Evolutionary conservation across 2,329 filamentous ascomycete species (phyloP), one percentile per base, ranked within the genome.

Genomic region (Penicillium sclerotigenum): DNA sequence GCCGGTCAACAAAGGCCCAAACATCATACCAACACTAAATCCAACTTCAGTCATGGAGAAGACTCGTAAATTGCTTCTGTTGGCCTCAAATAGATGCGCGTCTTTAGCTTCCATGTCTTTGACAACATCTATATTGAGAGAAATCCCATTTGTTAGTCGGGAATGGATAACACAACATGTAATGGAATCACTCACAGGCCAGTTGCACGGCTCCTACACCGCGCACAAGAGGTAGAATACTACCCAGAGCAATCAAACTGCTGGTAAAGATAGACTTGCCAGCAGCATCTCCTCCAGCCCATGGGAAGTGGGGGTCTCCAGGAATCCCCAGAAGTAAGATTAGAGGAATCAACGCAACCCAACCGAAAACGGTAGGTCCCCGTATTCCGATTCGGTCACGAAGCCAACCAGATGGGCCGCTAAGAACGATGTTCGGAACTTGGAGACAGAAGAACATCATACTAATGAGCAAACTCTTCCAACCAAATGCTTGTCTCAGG

Each of bases 401-500:
- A 29, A 79, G 66, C 71, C 73, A 75, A n/a, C 83, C 86, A 1
- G 85, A 79, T 0, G 84, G 28, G 0, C 87, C 87, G 0, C 82
- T 81, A 2, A 83, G 59, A 62, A 88, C 82, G 13, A 81, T 79
- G 10, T 51, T 47, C 0, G 87, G 87, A 7, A 86, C 68, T 34
- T 86, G 80, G 31, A 89, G 64, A 2, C 78, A 72, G 8, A 86
- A 73, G 62, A 86, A 85, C 24, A 84, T 70, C 11, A 86, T 68
- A 1, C 83, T 83, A 3, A 81, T 80, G 0, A 79, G 81, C 0
- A 78, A 78, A 0, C 83, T 79, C 42, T 77, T 73, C 81, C 83
- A 86, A 56, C 71, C 65, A 60, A 86, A 87, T 2, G 75, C 76
- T 5, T 72, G 61, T 56, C 79, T 74, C 9, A 83, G 78, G 59